phyloP scores from a whole-genome alignment of 208 protist genomes.

The Lotmaria passim region DNA sequence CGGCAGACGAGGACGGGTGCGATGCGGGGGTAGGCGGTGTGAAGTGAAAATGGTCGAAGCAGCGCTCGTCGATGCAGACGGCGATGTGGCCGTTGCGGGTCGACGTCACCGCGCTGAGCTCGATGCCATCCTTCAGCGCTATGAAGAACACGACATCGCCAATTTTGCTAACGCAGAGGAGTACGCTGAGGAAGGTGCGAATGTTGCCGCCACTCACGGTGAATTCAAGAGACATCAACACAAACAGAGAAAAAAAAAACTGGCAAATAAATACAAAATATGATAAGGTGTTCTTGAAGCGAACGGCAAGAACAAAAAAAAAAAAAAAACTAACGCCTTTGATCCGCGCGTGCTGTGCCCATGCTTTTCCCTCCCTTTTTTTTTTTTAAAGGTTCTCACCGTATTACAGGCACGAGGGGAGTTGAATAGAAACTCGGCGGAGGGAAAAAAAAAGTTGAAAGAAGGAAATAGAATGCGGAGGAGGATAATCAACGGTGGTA shows the following conservation, averaged over 20 bases:
- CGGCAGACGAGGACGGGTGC: too few relatives aligned
- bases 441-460: background rate
- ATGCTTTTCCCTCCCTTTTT: too few relatives aligned
- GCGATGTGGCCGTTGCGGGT: constrained; percentile 44
- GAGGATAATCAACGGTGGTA: background rate
- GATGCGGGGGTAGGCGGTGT: too few relatives aligned
- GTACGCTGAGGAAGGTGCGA: constrained; percentile 48
- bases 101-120: constrained; percentile 44
- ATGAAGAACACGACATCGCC: constrained; percentile 50
- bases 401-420: too few relatives aligned
- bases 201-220: constrained; percentile 43
- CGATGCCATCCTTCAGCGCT: constrained; percentile 39
- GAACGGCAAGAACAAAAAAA: constrained; percentile 18
- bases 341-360: too few relatives aligned
- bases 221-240: constrained; percentile 45
- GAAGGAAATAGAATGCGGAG: background rate
- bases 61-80: constrained; percentile 28
- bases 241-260: background rate
- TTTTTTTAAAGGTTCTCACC: too few relatives aligned
- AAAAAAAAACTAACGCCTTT: constrained; percentile 5
- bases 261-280: too few relatives aligned
- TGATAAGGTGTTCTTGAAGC: too few relatives aligned
- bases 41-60: constrained; percentile 43
- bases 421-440: background rate
- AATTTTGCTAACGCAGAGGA: constrained; percentile 44